Evolutionary conservation across 345 rosid genomes (phyloP), one percentile per base, ranked within the genome.

Genomic region (Corchorus olitorius): DNA sequence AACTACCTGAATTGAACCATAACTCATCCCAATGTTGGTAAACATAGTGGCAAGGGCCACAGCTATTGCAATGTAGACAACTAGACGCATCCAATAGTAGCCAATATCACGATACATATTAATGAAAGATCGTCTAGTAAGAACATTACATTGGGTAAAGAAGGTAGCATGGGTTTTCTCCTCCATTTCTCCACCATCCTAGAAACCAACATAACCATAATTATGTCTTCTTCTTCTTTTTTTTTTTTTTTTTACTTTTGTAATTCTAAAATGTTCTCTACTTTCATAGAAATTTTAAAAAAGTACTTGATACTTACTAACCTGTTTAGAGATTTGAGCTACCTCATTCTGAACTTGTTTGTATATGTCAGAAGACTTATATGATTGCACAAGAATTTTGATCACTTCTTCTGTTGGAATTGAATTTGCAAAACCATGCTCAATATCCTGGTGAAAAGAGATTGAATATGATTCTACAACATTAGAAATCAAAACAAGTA

Each of bases 31-130:
- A 34, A 86, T 52, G 43, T 84, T 76, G 9, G 46, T 14, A 48
- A 70, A 86, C 20, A 82, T 73, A 3, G 85, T 89, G 11, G 86
- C 91, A 3, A 86, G 82, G 22, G 88, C 85, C 3, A 89, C 33
- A 37, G 84, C 72, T 59, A 88, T 35, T 0, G 84, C 82, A 5
- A 88, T 54, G 12, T 89, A 85, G 66, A 86, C 65, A 27, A 81
- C 88, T 3, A 88, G 75, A 63, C 89, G 87, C 19, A 88, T 79
- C 93, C 90, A 88, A 60, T 88, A 89, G 68, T 88, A 89, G 61
- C 90, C 91, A 41, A 78, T 75, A 54, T 88, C 90, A 3, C 93
- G 89, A n/a, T 74, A 85, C 91, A 89, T 89, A 85, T 89, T 88
- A 59, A 82, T 78, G 5, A 81, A 86, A 0, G 90, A 89, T 79